Evolutionary conservation across 331 rosid genomes (phyloP).

Genomic region (Quercus lobata): DNA sequence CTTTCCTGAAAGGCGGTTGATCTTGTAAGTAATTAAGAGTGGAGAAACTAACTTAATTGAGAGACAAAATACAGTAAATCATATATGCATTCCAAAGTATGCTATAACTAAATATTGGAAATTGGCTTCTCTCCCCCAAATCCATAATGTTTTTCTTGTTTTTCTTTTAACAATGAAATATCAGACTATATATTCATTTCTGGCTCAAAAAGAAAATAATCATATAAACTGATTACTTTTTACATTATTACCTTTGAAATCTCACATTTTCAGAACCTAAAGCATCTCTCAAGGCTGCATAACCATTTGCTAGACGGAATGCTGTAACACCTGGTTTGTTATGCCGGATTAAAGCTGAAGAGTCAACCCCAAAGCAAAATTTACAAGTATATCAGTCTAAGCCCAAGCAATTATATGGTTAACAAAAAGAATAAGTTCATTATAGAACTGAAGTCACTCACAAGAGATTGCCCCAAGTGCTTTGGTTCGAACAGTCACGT

Average conservation of each 20-base stretch:
- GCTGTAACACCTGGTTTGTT: slow-evolving; percentile 73
- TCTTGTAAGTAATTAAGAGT: background rate
- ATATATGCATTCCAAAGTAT: background rate
- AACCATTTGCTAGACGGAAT: slow-evolving; percentile 88
- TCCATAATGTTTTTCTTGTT: no score
- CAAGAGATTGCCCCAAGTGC: slow-evolving; percentile 95
- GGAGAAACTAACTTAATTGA: background rate
- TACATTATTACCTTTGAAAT: slow-evolving; percentile 75
- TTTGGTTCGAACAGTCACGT: slow-evolving; percentile 66
- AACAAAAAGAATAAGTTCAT: background rate
- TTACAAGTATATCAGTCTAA: slow-evolving; percentile 15
- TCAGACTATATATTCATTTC: background rate
- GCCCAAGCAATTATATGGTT: background rate
- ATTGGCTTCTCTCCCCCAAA: no score
- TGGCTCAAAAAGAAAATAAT: no score
- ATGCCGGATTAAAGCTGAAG: slow-evolving; percentile 84
- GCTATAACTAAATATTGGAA: background rate
- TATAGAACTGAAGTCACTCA: slow-evolving; percentile 24
- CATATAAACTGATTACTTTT: background rate
- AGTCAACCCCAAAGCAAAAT: slow-evolving; percentile 17
- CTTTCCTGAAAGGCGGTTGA: slow-evolving; percentile 61
- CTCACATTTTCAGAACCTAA: slow-evolving; percentile 68
- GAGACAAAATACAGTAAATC: background rate
- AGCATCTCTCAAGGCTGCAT: slow-evolving; percentile 72
- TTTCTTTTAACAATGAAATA: background rate